phyloP scores from a whole-genome alignment of 2,329 filamentous ascomycete genomes.

The Decorospora gaudefroyi region DNA sequence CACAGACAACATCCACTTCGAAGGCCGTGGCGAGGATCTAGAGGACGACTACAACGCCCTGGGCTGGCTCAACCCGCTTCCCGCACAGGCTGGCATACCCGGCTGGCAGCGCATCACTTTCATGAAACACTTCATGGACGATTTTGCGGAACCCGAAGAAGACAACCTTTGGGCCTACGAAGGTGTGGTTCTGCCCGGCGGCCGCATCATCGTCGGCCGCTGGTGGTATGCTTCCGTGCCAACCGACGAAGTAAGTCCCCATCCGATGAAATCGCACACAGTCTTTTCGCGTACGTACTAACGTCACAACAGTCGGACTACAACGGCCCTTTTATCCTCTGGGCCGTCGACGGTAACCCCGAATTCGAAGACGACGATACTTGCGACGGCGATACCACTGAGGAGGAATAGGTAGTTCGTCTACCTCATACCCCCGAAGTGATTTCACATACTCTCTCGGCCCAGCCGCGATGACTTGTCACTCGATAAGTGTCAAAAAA shows the following conservation, averaged over 20 bases:
- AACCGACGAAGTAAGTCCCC: constrained; percentile 31
- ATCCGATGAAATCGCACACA: background rate
- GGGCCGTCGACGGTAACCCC: constrained; percentile 43
- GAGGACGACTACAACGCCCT: constrained; percentile 40
- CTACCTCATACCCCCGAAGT: background rate
- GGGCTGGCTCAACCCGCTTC: constrained; percentile 58
- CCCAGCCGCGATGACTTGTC: too few relatives aligned
- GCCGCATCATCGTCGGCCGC: constrained; percentile 53
- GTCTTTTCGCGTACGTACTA: constrained; percentile 7
- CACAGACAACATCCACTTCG: constrained; percentile 41
- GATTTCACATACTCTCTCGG: too few relatives aligned
- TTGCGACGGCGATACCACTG: constrained; percentile 2
- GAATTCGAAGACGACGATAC: constrained; percentile 9
- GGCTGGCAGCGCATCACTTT: constrained; percentile 61
- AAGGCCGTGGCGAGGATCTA: constrained; percentile 47
- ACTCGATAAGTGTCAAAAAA: too few relatives aligned
- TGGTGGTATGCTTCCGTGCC: constrained; percentile 51
- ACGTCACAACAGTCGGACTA: constrained; percentile 24
- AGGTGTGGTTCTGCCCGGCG: constrained; percentile 55
- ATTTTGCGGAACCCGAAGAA: constrained; percentile 33
- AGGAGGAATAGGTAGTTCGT: constrained; percentile 2
- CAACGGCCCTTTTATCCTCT: constrained; percentile 40
- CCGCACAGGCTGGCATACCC: constrained; percentile 52
- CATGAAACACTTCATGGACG: constrained; percentile 56
- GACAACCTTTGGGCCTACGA: constrained; percentile 56